Conservation (phyloP, 2,329 filamentous ascomycete species). For the Thielaviopsis populi region DNA sequence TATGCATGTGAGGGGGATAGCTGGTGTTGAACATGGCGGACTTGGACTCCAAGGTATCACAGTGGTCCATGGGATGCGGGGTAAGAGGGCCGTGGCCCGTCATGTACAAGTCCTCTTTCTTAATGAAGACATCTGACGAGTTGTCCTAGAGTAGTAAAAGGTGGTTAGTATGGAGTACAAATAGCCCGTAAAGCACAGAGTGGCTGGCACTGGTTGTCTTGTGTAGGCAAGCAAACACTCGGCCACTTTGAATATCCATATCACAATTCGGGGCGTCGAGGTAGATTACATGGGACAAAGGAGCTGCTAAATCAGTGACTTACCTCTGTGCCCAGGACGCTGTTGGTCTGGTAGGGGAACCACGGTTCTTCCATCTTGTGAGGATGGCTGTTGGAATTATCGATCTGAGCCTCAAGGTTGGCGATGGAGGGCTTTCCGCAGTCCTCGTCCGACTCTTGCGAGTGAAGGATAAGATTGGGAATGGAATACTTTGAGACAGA, state of each 20-base stretch:
- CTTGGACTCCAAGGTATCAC: background rate
- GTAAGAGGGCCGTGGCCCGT: background rate
- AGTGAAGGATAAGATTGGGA: background rate
- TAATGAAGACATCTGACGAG: background rate
- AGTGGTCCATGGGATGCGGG: background rate
- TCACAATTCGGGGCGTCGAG: background rate
- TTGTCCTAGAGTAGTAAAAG: background rate
- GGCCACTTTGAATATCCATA: background rate
- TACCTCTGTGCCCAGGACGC: constrained; percentile 3
- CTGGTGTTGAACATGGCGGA: background rate
- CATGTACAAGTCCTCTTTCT: background rate
- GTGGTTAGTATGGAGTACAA: background rate
- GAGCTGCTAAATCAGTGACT: background rate
- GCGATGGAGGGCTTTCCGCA: background rate
- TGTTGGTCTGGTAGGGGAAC: constrained; percentile 2
- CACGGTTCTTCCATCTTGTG: constrained; percentile 9
- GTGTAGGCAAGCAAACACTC: background rate
- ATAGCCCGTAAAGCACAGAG: background rate
- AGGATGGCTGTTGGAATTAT: background rate
- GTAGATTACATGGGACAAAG: too few relatives aligned
- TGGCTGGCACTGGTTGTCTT: background rate
- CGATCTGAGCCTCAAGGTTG: background rate
- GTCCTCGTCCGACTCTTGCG: background rate
- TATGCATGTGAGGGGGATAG: background rate
- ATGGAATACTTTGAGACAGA: background rate